Evolutionary conservation across 1,284 basidiomycete genomes (phyloP), one percentile per base, ranked within the genome.

Genomic region (Moesziomyces globuligerus): DNA sequence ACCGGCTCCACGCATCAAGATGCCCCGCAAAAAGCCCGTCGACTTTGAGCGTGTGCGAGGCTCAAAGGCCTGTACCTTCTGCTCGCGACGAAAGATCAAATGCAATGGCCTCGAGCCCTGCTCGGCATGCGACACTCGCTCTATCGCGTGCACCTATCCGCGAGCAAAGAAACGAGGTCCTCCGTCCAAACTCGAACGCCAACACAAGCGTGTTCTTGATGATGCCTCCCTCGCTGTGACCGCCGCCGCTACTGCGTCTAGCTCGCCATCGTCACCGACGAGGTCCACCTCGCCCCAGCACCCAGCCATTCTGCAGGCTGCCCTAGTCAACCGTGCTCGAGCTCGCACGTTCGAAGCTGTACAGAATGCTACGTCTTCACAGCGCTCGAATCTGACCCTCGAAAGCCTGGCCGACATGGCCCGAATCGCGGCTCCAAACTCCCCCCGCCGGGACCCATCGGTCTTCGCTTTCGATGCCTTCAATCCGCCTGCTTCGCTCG

Each of bases 51-150:
- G 52, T 6, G 52, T 55, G 25, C 52, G 52, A 18, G 44, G 45
- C 52, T 55, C 52, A 2, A 55, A 48, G 20, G 45, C 52, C 21
- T 55, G 52, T 34, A 47, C 45, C 3, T 47, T 55, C 37, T 55
- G 52, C 45, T 55, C 52, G 18, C 38, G 32, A 39, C 52, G 52
- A 8, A 55, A 55, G 52, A 48, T 48, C 45, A 55, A 48, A 11
- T 55, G 52, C 29, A 42, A 55, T 25, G 52, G 52, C 24, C 13
- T 20, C 9, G 45, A 48, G 13, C 52, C 52, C 4, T 55, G 52
- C 39, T 34, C n/a, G 9, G 46, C 23, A 4, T 55, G 52, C n/a
- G 23, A 43, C 5, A 21, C n/a, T 20, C 44, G 46, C 23, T 26
- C 17, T 3, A 15, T 41, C 17, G 28, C 40, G 15, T 55, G 52